Evolutionary conservation across 2,329 filamentous ascomycete genomes (phyloP).

Genomic region (Colletotrichum magnum): DNA sequence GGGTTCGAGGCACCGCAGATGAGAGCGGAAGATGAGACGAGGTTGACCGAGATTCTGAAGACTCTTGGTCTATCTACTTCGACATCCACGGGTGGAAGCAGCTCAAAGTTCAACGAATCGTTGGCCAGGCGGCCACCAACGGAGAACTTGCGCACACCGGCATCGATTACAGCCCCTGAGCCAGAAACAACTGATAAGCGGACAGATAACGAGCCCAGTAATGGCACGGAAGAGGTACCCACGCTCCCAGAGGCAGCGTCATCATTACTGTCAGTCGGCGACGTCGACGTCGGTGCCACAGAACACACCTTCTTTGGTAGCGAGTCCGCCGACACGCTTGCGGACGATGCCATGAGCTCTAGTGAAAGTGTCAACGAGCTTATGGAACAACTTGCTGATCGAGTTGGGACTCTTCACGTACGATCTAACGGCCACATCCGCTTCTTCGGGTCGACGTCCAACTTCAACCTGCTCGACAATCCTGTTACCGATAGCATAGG

Average conservation of each 20-base stretch:
- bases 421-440: conserved; percentile 38
- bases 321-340: conserved; percentile 5
- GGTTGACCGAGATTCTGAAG: not conserved
- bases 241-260: not conserved
- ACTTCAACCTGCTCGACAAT: conserved; percentile 25
- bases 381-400: conserved; percentile 13
- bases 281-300: not conserved
- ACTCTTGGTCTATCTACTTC: not conserved
- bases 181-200: not conserved
- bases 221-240: not conserved
- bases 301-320: not conserved
- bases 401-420: conserved; percentile 35
- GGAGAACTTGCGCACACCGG: too few relatives aligned
- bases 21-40: conserved; percentile 41
- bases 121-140: not conserved
- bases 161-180: too few relatives aligned
- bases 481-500: conserved; percentile 42
- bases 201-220: not conserved
- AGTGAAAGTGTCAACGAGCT: conserved; percentile 34
- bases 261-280: not conserved
- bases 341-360: conserved; percentile 2
- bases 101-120: too few relatives aligned
- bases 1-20: conserved; percentile 54
- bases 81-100: too few relatives aligned
- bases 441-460: conserved; percentile 43